Evolutionary conservation across 345 rosid species (phyloP).

Genomic region (Corchorus capsularis): DNA sequence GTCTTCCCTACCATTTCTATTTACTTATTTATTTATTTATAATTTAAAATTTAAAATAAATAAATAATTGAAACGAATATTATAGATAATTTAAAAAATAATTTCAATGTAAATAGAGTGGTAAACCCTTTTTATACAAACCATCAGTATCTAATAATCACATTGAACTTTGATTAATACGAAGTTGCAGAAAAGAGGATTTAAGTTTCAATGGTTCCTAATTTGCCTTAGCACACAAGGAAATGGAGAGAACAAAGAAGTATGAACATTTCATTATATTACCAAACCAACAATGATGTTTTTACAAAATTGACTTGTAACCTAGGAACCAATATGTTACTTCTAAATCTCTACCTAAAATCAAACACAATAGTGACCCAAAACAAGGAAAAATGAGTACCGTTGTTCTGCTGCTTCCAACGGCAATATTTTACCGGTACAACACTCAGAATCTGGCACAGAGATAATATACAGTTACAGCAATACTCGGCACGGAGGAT

Average conservation of each 20-base stretch:
- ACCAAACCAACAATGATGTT: neutral
- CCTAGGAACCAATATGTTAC: neutral
- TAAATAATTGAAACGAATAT: no score
- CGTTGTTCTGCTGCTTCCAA: slow-evolving; percentile 11
- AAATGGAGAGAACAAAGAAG: neutral
- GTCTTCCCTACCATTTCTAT: neutral
- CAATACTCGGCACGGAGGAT: slow-evolving; percentile 2
- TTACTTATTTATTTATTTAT: neutral
- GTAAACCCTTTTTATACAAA: no score
- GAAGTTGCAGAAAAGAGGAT: neutral
- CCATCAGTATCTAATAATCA: no score
- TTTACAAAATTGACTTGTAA: slow-evolving; percentile 18
- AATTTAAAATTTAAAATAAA: no score
- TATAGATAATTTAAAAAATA: no score
- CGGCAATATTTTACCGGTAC: slow-evolving; percentile 1
- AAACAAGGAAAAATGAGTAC: neutral
- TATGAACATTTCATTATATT: slow-evolving; percentile 3
- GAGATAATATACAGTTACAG: slow-evolving; percentile 38
- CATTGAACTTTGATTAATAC: no score
- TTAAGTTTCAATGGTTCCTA: neutral
- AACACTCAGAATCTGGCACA: slow-evolving; percentile 3
- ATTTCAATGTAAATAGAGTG: no score
- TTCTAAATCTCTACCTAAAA: slow-evolving; percentile 21
- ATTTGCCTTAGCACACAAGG: neutral
- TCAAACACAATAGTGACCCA: neutral